Evolutionary conservation across 73 alveolate genomes (phyloP).

Genomic region (Paramecium pentaurelia): DNA sequence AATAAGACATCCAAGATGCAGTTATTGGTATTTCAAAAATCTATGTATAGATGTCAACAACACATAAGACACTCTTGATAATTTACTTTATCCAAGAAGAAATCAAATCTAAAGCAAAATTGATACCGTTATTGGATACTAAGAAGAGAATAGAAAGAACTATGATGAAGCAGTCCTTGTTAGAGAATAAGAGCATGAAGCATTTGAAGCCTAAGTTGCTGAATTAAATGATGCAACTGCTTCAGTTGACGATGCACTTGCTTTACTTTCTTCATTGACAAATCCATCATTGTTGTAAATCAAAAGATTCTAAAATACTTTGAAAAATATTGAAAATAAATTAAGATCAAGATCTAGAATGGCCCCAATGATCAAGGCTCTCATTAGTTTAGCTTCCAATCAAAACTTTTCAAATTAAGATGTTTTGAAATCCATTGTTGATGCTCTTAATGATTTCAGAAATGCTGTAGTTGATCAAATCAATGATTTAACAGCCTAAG

Average conservation of each 20-base stretch:
- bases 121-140: not conserved
- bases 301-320: constrained; percentile 23
- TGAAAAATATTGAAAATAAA: not conserved
- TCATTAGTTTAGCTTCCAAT: constrained; percentile 2
- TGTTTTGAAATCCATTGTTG: not conserved
- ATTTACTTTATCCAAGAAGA: constrained; percentile 43
- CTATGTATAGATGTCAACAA: constrained; percentile 8
- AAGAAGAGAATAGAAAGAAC: constrained; percentile 9
- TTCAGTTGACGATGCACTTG: constrained; percentile 11
- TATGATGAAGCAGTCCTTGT: not conserved
- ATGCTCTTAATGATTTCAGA: constrained; percentile 35
- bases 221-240: constrained; percentile 33
- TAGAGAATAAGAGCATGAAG: constrained; percentile 23
- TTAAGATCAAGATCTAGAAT: not conserved
- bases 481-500: constrained; percentile 40
- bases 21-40: constrained; percentile 20
- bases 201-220: not conserved
- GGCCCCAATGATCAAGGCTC: constrained; percentile 33
- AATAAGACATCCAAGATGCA: constrained; percentile 51
- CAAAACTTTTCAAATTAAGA: not conserved
- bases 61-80: constrained; percentile 48
- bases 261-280: not conserved
- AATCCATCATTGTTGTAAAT: constrained; percentile 19
- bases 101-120: constrained; percentile 14
- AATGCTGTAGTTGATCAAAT: constrained; percentile 23